phyloP scores from a whole-genome alignment of 2,329 filamentous ascomycete species.

The Aspergillus luchuensis region DNA sequence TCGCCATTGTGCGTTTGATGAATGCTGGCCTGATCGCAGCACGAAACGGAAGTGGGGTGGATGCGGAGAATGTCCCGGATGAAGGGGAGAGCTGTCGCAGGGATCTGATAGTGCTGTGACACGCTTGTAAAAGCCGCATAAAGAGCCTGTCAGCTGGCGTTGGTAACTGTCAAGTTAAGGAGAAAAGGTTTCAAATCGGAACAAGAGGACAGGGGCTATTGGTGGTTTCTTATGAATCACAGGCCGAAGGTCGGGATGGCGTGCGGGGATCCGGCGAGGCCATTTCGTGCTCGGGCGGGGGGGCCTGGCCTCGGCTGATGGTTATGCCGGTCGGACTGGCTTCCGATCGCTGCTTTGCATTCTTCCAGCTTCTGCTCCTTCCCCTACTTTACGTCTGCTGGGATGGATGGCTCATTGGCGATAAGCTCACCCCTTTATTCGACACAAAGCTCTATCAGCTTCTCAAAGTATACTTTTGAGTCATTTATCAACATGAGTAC shows the following conservation, averaged over 20 bases:
- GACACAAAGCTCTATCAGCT: no score
- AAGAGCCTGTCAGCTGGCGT: constrained; percentile 12
- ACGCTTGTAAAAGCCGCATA: constrained; percentile 33
- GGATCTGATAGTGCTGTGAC: constrained; percentile 26
- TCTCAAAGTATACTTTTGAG: no score
- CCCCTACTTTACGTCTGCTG: no score
- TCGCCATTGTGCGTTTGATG: constrained; percentile 57
- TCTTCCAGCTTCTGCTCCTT: background rate
- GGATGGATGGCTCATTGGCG: no score
- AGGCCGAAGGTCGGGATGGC: constrained; percentile 13
- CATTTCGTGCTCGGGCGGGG: constrained; percentile 18
- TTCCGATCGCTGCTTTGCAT: constrained; percentile 9
- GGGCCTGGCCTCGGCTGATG: constrained; percentile 17
- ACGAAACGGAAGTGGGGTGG: constrained; percentile 24
- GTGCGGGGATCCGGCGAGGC: constrained; percentile 23
- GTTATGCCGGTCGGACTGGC: constrained; percentile 25
- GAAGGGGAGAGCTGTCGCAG: constrained; percentile 23
- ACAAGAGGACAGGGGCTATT: background rate
- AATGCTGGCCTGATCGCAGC: constrained; percentile 24
- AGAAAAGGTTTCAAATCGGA: background rate
- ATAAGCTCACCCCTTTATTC: no score
- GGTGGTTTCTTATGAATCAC: constrained; percentile 10
- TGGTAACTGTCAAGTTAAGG: background rate
- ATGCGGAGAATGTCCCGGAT: constrained; percentile 18
- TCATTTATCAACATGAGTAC: no score